Conservation (phyloP, 768 basidiomycete genomes). For the Tricholoma bakamatsutake region DNA sequence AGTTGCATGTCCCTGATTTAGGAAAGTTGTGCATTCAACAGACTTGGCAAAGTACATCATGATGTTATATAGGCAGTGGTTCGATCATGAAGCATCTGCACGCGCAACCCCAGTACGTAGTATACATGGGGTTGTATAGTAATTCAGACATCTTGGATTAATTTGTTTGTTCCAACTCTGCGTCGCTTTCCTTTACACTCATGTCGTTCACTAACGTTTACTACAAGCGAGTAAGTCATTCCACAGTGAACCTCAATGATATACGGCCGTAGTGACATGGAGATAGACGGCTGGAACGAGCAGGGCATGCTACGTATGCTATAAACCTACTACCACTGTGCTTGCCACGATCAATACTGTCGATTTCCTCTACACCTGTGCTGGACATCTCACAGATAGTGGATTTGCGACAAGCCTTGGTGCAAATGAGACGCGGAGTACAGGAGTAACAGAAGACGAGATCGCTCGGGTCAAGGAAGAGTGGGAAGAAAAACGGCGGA, state of each 20-base stretch:
- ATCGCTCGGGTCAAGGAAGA: constrained; percentile 73
- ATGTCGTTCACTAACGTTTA: constrained; percentile 84
- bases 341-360: constrained; percentile 77
- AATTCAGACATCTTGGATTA: too few species aligned
- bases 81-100: too few species aligned
- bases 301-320: constrained; percentile 74
- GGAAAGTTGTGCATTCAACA: too few species aligned
- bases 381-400: constrained; percentile 70
- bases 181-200: too few species aligned
- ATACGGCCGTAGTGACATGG: constrained; percentile 9
- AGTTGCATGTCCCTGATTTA: too few species aligned
- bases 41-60: too few species aligned
- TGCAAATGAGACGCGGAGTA: constrained; percentile 28
- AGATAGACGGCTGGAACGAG: constrained; percentile 70
- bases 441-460: constrained; percentile 56
- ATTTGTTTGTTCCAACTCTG: too few species aligned
- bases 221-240: constrained; percentile 75
- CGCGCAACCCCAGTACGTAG: too few species aligned
- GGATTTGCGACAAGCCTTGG: constrained; percentile 62
- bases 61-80: too few species aligned
- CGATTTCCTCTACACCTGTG: constrained; percentile 86
- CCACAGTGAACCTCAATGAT: not conserved
- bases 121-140: too few species aligned
- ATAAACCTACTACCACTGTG: constrained; percentile 75
- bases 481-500: constrained; percentile 71